Base-by-base conservation (phyloP, 352 stramenopile genomes). In the Phytophthora cryptogea region DNA sequence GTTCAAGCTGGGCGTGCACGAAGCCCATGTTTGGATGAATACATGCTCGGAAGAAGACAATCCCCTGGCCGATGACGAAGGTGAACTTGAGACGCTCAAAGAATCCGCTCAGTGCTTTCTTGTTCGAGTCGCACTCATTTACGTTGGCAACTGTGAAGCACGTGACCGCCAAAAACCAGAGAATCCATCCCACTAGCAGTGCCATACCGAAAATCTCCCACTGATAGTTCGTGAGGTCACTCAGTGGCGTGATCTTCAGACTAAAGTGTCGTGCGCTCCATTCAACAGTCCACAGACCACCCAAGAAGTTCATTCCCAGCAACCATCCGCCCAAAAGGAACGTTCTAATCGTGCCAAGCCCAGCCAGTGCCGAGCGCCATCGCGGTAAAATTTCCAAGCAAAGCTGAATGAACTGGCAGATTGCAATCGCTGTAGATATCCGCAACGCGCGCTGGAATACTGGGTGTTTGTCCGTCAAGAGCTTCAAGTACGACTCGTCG, bases 361-460 rank as follows among this genome's bases (percentile, higher is more conserved):
- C 77, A 20, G 74, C 73, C 17, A 93, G 70, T 1, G 80, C 79
- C 13, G 64, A 72, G n/a, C 78, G 68, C 86, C 86, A 95, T 6
- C 68, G 68, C 7, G 86, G 86, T 4, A 95, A 45, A 41, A 95
- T 92, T 63, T 92, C 83, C 11, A 95, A 50, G 33, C 80, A 90
- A n/a, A 89, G 76, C 49, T 95, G 84, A 40, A 94, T 88, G 52
- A 93, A 95, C 56, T 95, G 86, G 40, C 71, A 88, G 39, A 91
- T 93, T 2, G 78, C 80, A 47, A 95, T 95, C 4, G 79, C 78
- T 5, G 83, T 94, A 7, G 86, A 80, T 30, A 95, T 76, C 1
- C 86, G 84, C 55, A 95, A 56, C 11, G 84, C 76, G 13, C 86
- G 82, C 63, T 95, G 86, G 65, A 95, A 95, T 1, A 95, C 76